Evolutionary conservation across 2,329 filamentous ascomycete genomes (phyloP).

Genomic region (Colletotrichum sp.): DNA sequence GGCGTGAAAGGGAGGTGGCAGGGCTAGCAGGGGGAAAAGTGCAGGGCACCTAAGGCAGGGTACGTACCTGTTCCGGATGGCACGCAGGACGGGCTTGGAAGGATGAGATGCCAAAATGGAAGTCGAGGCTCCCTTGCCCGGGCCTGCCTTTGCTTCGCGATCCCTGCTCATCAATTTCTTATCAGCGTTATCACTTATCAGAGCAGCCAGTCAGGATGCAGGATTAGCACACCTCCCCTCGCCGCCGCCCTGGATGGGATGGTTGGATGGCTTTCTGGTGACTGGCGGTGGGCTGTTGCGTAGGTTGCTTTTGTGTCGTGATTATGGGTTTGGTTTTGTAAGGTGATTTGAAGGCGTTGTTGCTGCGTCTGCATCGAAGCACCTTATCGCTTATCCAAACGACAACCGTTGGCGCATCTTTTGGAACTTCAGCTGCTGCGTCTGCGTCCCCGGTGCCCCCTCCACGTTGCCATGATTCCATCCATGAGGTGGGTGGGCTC

Average conservation of each 20-base stretch:
- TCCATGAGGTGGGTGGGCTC: not conserved
- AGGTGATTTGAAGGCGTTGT: not conserved
- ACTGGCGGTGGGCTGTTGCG: not conserved
- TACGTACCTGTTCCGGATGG: not conserved
- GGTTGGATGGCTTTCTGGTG: not conserved
- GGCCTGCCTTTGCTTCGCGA: not conserved
- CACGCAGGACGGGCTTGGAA: not conserved
- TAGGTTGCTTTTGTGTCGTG: not conserved
- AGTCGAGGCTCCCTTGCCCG: not conserved
- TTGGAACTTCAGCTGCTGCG: not conserved
- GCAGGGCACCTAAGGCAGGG: not conserved
- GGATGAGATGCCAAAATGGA: not conserved
- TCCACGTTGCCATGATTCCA: not conserved
- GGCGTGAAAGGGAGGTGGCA: not conserved
- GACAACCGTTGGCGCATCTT: not conserved
- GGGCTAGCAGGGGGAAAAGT: not conserved
- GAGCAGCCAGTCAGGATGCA: not conserved
- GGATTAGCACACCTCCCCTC: not conserved
- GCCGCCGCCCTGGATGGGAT: not conserved
- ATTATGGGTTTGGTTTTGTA: not conserved
- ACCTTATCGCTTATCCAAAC: not conserved
- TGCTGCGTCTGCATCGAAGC: not conserved
- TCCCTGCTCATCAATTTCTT: slow-evolving; percentile 4
- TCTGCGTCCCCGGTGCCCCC: not conserved
- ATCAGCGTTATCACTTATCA: slow-evolving; percentile 2